Base-by-base conservation (phyloP, 345 rosid genomes). In the Eucalyptus coolabah region DNA sequence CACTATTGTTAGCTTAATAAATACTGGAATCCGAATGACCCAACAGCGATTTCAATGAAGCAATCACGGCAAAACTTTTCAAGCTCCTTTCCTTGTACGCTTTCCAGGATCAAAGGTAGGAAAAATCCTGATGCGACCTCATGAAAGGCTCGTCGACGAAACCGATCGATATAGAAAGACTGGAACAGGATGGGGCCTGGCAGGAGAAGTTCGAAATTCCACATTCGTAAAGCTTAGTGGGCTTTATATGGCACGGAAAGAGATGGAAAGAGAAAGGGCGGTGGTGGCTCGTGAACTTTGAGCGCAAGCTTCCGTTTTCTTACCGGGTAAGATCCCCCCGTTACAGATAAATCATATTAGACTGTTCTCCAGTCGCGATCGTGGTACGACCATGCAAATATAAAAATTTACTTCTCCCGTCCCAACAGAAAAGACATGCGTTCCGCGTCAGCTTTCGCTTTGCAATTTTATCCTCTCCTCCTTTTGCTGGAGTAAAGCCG, bases 301-400 rank as follows among this genome's bases (percentile, higher is more conserved):
- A 44, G 92, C 89, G 72, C 85, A 94, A 94, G 94, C 92, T 93
- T 94, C 93, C 88, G 86, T 59, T 67, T 89, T 12, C 90, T 47
- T 54, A 4, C 28, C 24, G 9, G 21, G 50, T 69, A 47, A 59
- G 69, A 86, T 19, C 81, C 24, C 65, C 65, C 28, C 63, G 6
- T 24, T 53, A 4, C 0, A 56, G 63, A 24, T 23, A 56, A 56
- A 23, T 23, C 12, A 23, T 10, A 37, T 11, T 72, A 6, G 7
- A 21, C 45, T 37, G 45, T 24, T 72, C 45, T 21, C 7, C 45
- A 19, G 83, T 72, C 83, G 28, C 83, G 4, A 72, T 37, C 28
- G 12, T 24, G 12, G 47, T 23, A 37, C 47, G 40, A 21, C 83
- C 83, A 72, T 72, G 47, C 83, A 72, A 37, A 21, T 37, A 21